Percentiles rank a stretch among this genome's conserved stretches.
Evolutionary conservation across 805 yeast species (phyloP).

Genomic region (Yarrowia hollandica): DNA sequence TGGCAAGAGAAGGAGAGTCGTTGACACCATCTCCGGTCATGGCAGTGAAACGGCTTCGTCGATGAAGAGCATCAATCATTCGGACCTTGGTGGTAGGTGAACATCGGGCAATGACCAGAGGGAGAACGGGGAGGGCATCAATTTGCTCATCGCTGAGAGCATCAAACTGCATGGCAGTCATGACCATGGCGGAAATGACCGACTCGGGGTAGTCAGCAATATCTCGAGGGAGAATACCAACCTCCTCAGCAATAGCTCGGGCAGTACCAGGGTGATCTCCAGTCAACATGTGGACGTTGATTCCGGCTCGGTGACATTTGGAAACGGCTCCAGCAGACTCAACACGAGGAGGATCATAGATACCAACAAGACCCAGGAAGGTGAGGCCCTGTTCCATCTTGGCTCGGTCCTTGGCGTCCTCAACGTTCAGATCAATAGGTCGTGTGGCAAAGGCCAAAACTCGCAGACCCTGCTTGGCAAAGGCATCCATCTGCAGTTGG

Average conservation of each 20-base stretch:
- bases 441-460: slow-evolving; percentile 68
- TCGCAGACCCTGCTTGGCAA: slow-evolving; percentile 67
- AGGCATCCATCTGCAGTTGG: slow-evolving; percentile 56
- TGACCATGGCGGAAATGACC: slow-evolving; percentile 64
- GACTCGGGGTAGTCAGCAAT: slow-evolving; percentile 53
- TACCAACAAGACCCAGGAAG: slow-evolving; percentile 70
- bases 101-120: slow-evolving; percentile 78
- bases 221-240: slow-evolving; percentile 69
- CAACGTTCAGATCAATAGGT: slow-evolving; percentile 38
- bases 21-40: slow-evolving; percentile 87
- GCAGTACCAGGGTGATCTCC: slow-evolving; percentile 84
- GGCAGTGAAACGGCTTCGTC: slow-evolving; percentile 63
- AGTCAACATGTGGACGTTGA: slow-evolving; percentile 77
- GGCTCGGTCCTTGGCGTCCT: slow-evolving; percentile 33
- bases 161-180: slow-evolving; percentile 76
- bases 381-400: slow-evolving; percentile 54
- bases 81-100: slow-evolving; percentile 81
- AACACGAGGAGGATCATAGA: slow-evolving; percentile 75
- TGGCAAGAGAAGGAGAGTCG: slow-evolving; percentile 75
- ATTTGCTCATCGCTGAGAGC: slow-evolving; percentile 57
- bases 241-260: slow-evolving; percentile 75
- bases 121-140: slow-evolving; percentile 64
- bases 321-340: slow-evolving; percentile 68
- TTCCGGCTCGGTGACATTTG: slow-evolving; percentile 70
- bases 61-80: slow-evolving; percentile 75